A percentile compares a stretch with the other conserved stretches of the same genome.
Evolutionary conservation across 2,329 filamentous ascomycete genomes (phyloP).

Genomic region (Metarhizium robertsii): DNA sequence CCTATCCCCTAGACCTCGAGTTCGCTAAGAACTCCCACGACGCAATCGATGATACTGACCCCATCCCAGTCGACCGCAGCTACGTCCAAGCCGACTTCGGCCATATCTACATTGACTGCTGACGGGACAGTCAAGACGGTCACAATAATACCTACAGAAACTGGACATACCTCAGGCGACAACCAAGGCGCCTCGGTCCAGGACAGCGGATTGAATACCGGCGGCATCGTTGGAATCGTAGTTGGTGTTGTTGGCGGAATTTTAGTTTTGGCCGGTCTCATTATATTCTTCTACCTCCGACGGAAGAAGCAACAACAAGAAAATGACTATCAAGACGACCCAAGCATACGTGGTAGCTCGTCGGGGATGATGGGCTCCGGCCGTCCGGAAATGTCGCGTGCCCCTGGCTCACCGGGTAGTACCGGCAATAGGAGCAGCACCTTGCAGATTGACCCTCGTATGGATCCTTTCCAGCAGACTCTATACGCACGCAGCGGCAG

Average conservation of each 20-base stretch:
- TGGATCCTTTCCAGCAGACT: constrained; percentile 50
- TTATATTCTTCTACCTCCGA: constrained; percentile 34
- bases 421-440: constrained; percentile 41
- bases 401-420: constrained; percentile 23
- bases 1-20: neutral
- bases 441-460: constrained; percentile 51
- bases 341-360: constrained; percentile 41
- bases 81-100: constrained; percentile 9
- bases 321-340: constrained; percentile 32
- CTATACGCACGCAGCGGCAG: constrained; percentile 51
- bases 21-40: neutral
- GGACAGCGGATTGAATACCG: constrained; percentile 28
- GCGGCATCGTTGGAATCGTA: constrained; percentile 42
- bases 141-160: constrained; percentile 37
- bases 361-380: constrained; percentile 36
- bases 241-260: constrained; percentile 39
- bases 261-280: constrained; percentile 25
- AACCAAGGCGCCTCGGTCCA: constrained; percentile 9
- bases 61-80: neutral
- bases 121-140: constrained; percentile 46
- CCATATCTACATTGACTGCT: constrained; percentile 43
- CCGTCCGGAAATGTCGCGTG: constrained; percentile 32
- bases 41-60: neutral
- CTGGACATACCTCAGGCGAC: constrained; percentile 10
- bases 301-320: constrained; percentile 34